Conservation (phyloP, 352 stramenopile species). For the Pythium myriotylum region DNA sequence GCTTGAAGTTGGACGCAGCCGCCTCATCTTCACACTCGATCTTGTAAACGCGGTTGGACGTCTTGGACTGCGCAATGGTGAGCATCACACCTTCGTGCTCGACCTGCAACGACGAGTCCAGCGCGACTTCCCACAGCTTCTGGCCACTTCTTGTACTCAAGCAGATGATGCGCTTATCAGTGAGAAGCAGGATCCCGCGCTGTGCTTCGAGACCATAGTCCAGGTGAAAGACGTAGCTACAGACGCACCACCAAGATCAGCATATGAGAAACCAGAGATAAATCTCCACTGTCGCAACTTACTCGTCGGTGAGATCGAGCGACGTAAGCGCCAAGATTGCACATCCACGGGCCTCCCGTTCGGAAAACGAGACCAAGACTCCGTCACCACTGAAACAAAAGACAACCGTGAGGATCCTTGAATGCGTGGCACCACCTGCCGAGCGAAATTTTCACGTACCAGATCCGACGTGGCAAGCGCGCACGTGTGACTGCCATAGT, state of each 20-base stretch:
- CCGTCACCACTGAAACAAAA: conserved; percentile 53
- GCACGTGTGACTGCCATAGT: conserved; percentile 62
- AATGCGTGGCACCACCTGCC: not conserved
- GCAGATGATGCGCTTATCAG: conserved; percentile 82
- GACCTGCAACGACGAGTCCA: conserved; percentile 78
- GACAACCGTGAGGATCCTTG: too few relatives aligned
- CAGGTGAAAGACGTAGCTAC: conserved; percentile 82
- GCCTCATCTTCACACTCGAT: conserved; percentile 73
- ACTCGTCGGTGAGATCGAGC: conserved; percentile 81
- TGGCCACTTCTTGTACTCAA: conserved; percentile 73
- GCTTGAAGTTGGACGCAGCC: conserved; percentile 67
- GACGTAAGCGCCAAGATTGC: conserved; percentile 77
- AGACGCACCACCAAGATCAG: not conserved
- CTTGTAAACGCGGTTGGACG: conserved; percentile 52
- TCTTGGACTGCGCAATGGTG: conserved; percentile 56
- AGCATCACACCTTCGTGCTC: conserved; percentile 40
- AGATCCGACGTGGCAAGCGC: conserved; percentile 71
- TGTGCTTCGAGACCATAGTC: conserved; percentile 73
- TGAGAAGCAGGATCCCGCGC: conserved; percentile 74
- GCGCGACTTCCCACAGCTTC: conserved; percentile 80
- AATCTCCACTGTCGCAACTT: conserved; percentile 26
- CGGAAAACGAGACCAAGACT: conserved; percentile 81
- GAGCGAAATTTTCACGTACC: conserved; percentile 40
- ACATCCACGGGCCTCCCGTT: conserved; percentile 75
- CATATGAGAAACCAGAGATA: not conserved